Conservation (phyloP, 2,329 filamentous ascomycete genomes). For the Pleurostoma richardsiae region DNA sequence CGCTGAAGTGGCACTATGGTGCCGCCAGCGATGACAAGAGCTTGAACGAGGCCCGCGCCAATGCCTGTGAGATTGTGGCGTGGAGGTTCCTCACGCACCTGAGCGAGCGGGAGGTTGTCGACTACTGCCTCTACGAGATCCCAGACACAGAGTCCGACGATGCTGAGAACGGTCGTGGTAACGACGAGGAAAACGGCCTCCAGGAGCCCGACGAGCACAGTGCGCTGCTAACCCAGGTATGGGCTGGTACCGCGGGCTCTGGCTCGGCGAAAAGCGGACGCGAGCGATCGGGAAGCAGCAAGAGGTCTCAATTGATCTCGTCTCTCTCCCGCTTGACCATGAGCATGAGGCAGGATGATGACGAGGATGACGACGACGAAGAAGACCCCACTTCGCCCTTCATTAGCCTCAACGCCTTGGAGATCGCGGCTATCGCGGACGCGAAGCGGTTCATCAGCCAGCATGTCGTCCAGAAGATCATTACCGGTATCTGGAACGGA, state of each 20-base stretch:
- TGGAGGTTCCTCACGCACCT: conserved; percentile 71
- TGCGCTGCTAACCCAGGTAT: conserved; percentile 35
- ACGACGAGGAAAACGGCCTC: conserved; percentile 32
- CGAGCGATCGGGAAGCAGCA: conserved; percentile 31
- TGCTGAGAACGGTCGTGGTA: conserved; percentile 13
- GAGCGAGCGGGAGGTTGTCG: conserved; percentile 67
- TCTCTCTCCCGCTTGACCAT: conserved; percentile 53
- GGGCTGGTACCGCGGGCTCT: conserved; percentile 12
- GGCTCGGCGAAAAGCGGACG: conserved; percentile 14
- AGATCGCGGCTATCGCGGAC: conserved; percentile 76
- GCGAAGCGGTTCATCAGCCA: conserved; percentile 84
- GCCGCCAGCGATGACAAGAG: conserved; percentile 58
- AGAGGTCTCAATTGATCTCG: conserved; percentile 43
- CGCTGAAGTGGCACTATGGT: conserved; percentile 70
- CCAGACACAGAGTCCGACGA: conserved; percentile 33
- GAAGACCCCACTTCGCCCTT: conserved; percentile 68
- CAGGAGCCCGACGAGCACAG: conserved; percentile 33
- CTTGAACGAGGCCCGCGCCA: conserved; percentile 62
- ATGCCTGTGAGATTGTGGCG: conserved; percentile 75
- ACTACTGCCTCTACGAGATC: conserved; percentile 70
- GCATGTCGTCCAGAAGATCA: conserved; percentile 73
- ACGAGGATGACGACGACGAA: conserved; percentile 38
- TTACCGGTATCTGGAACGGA: conserved; percentile 80
- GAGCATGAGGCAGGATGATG: conserved; percentile 32
- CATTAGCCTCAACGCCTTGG: conserved; percentile 75